Evolutionary conservation across 1,284 basidiomycete genomes (phyloP), one percentile per base, ranked within the genome.

Genomic region (Ganoderma leucocontextum): DNA sequence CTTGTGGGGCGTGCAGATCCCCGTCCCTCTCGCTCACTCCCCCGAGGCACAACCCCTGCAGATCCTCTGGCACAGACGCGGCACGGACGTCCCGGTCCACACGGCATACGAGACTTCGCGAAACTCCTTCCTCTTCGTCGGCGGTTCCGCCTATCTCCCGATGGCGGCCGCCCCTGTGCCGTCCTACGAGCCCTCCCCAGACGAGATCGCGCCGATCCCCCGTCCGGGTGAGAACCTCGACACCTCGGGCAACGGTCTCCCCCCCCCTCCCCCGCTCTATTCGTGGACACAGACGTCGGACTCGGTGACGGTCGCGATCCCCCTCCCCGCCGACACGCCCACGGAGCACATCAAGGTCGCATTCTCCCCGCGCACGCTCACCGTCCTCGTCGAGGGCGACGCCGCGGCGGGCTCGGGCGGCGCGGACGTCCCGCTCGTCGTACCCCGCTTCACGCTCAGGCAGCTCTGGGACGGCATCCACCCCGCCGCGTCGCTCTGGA

Each of bases 241-340:
- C 72, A 73, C 73, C 33, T 41, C 64, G 2, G 1, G 1, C 75
- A 78, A 69, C 72, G 74, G 70, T 10, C 66, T 76, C 8, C 87
- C 84, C 71, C 15, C 8, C 36, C 58, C 38, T 39, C 91, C 89
- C 7, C 88, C 88, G 22, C 92, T 94, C 0, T 98, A 95, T 79
- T 93, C 94, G 0, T 99, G 97, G 97, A 94, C 90, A 0, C 97
- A 99, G 78, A 92, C 92, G 3, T 78, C 87, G 2, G 94, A 96
- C 76, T 89, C 92, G 0, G 82, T 98, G 49, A 96, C 94, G 0
- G 79, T 98, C 67, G 91, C 90, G 0, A 91, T 98, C 74, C 89
- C 94, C 1, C 84, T 98, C 2, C 95, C 95, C 0, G 85, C 91
- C 0, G 84, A 82, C 66, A 94, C 90, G 0, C 79, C 84, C 2